phyloP scores from a whole-genome alignment of 2,329 filamentous ascomycete genomes.

The Phialemoniopsis sp. region DNA sequence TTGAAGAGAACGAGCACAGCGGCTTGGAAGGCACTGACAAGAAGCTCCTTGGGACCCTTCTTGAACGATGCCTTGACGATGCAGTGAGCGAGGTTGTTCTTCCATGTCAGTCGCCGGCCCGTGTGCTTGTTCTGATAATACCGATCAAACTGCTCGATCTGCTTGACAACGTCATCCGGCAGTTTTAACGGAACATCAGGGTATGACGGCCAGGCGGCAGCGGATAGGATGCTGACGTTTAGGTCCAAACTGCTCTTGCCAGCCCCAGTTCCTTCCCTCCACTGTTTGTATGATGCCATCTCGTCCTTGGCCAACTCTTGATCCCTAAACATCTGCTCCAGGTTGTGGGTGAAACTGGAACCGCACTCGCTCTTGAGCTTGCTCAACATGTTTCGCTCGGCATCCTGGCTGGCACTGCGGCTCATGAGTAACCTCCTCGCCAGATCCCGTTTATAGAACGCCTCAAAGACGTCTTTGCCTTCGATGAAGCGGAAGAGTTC shows the following conservation, averaged over 20 bases:
- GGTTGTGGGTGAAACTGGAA: constrained; percentile 88
- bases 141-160: constrained; percentile 75
- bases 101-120: constrained; percentile 84
- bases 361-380: constrained; percentile 93
- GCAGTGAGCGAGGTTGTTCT: constrained; percentile 88
- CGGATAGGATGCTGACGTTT: constrained; percentile 84
- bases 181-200: constrained; percentile 68
- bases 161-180: constrained; percentile 68
- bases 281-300: constrained; percentile 82
- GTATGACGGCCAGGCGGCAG: constrained; percentile 90
- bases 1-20: constrained; percentile 92
- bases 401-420: constrained; percentile 88
- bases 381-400: constrained; percentile 90
- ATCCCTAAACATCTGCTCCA: constrained; percentile 99
- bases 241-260: constrained; percentile 58
- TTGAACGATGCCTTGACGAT: constrained; percentile 78
- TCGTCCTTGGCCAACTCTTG: constrained; percentile 91
- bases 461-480: constrained; percentile 96
- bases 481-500: constrained; percentile 96
- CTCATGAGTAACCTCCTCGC: constrained; percentile 87
- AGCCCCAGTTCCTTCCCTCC: constrained; percentile 38
- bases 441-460: constrained; percentile 98
- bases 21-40: constrained; percentile 89
- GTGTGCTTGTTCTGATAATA: constrained; percentile 91
- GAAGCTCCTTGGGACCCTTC: constrained; percentile 78